phyloP scores from a whole-genome alignment of 441 rosid species.

The Pelargonium australe region DNA sequence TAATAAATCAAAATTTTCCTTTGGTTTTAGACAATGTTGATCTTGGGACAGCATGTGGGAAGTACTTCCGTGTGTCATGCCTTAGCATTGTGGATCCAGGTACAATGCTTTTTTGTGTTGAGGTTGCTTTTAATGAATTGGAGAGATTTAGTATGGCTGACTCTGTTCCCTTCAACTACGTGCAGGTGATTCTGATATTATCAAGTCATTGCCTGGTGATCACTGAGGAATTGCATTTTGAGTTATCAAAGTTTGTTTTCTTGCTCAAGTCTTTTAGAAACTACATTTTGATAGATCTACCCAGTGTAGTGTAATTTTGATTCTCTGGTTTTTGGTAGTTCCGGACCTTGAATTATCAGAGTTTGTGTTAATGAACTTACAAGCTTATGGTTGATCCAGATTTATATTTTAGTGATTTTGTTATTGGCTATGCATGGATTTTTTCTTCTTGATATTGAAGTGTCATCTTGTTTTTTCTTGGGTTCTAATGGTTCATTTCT shows the following conservation, averaged over 20 bases:
- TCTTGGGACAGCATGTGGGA: conserved; percentile 29
- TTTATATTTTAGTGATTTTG: too few relatives aligned
- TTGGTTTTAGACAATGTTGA: conserved; percentile 23
- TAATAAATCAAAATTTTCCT: too few relatives aligned
- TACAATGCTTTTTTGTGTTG: not conserved
- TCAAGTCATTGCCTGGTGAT: conserved; percentile 10
- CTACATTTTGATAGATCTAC: not conserved
- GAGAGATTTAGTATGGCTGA: too few relatives aligned
- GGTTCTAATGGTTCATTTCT: too few relatives aligned
- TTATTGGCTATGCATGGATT: too few relatives aligned
- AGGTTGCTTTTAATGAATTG: too few relatives aligned
- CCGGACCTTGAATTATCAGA: not conserved
- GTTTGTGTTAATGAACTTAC: not conserved
- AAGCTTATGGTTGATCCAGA: too few relatives aligned
- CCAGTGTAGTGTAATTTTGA: not conserved
- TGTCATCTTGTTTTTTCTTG: too few relatives aligned
- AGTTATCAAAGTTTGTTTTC: not conserved
- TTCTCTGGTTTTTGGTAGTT: not conserved
- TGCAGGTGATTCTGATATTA: not conserved
- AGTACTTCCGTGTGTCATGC: conserved; percentile 29
- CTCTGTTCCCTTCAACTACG: not conserved
- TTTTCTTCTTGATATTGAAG: too few relatives aligned
- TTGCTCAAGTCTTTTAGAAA: not conserved
- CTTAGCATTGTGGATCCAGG: conserved; percentile 27
- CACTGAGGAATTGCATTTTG: not conserved